phyloP scores from a whole-genome alignment of 345 rosid species.

The Heritiera littoralis region DNA sequence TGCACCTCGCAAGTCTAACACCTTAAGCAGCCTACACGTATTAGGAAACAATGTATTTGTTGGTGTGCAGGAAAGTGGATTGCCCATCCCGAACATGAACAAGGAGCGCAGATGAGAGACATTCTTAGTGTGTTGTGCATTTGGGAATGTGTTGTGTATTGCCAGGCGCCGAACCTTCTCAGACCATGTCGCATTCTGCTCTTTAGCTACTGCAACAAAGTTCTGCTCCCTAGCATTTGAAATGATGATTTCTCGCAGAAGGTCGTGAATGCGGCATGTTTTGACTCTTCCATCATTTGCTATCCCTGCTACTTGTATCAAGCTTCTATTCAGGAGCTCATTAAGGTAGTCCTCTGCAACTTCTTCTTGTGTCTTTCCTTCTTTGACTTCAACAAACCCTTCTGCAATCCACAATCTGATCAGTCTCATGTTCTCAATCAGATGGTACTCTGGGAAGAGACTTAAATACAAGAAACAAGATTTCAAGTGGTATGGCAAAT shows the following conservation, averaged over 20 bases:
- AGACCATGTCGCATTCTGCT: constrained; percentile 23
- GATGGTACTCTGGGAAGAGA: constrained; percentile 43
- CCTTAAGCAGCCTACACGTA: constrained; percentile 36
- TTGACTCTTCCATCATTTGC: constrained; percentile 38
- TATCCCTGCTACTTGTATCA: constrained; percentile 34
- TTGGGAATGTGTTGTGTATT: constrained; percentile 22
- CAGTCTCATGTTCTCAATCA: constrained; percentile 28
- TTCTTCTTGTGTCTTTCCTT: constrained; percentile 45
- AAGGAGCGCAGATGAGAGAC: constrained; percentile 39
- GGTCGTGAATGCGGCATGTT: constrained; percentile 41
- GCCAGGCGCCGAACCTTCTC: constrained; percentile 47
- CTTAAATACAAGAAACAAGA: constrained; percentile 43
- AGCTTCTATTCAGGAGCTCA: constrained; percentile 41
- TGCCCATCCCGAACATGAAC: constrained; percentile 30
- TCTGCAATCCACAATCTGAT: constrained; percentile 47
- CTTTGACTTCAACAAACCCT: constrained; percentile 40
- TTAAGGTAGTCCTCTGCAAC: constrained; percentile 45
- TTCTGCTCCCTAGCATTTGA: constrained; percentile 41
- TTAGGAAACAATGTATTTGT: not conserved
- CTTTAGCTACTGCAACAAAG: constrained; percentile 33
- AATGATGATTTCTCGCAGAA: constrained; percentile 40
- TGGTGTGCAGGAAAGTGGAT: constrained; percentile 7
- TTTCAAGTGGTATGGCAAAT: constrained; percentile 22
- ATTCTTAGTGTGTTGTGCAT: constrained; percentile 16
- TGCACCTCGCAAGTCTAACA: constrained; percentile 41